Evolutionary conservation across 169 alveolate species (phyloP).

Genomic region (Plasmodium coatneyi): DNA sequence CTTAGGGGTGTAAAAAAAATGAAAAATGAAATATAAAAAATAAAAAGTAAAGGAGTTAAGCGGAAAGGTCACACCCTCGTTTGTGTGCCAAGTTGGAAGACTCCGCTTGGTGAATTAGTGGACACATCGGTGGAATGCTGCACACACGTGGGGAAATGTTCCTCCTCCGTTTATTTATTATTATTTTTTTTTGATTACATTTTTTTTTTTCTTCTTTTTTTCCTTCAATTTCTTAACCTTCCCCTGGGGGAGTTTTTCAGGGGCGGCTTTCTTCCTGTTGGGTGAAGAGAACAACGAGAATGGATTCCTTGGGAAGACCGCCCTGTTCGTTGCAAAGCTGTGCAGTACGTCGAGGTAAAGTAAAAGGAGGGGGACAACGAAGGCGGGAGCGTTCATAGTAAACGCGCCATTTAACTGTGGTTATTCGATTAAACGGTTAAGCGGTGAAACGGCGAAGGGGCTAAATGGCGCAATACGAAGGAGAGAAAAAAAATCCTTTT

Average conservation of each 20-base stretch:
- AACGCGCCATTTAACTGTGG: conserved; percentile 12
- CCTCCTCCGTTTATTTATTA: background rate
- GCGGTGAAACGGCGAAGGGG: background rate
- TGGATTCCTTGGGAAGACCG: background rate
- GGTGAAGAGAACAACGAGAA: background rate
- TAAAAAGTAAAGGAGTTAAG: background rate
- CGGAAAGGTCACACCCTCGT: background rate
- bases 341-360: conserved; percentile 20
- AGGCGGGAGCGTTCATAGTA: conserved; percentile 30
- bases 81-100: background rate
- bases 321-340: conserved; percentile 30
- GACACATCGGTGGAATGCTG: background rate
- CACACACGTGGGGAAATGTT: background rate
- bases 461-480: background rate
- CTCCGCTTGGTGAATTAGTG: background rate
- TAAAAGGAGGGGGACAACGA: conserved; percentile 6
- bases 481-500: background rate
- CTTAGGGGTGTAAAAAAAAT: conserved; percentile 24
- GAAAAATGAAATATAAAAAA: background rate
- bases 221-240: background rate
- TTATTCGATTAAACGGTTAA: background rate
- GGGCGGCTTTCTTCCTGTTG: background rate
- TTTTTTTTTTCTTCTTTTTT: conserved; percentile 7
- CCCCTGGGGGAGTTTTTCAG: conserved; percentile 3
- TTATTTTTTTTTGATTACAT: conserved; percentile 5